Base-by-base conservation (phyloP, 495 filamentous ascomycete species). In the Talaromyces wortmannii region DNA sequence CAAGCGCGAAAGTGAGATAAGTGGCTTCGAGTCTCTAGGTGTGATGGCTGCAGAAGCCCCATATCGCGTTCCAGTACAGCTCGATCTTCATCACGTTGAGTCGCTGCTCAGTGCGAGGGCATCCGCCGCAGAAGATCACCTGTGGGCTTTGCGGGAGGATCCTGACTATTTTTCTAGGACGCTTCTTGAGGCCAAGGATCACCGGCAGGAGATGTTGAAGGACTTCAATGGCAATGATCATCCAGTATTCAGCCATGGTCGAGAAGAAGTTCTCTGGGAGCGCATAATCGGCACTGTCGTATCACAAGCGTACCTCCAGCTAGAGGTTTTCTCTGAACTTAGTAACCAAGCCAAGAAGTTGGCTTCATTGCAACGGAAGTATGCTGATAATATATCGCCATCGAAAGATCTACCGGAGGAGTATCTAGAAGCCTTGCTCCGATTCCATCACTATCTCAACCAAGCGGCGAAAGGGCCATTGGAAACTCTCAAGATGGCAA, bases 141-240 rank as follows among this genome's bases (percentile, higher is more conserved):
- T 84, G 6, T 78, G 73, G 74, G 55, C 68, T 1, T 59, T 83
- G 40, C 70, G 81, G n/a, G 79, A 82, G 51, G 78, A 84, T 59
- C 79, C 81, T 0, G 65, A 53, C 5, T 85, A 82, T 56, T 82
- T 84, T 46, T 59, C 59, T 5, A 61, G 65, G 6, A 31, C 54
- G 12, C 3, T 80, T 0, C 52, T 49, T 6, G 67, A 77, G 0
- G 52, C 47, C 8, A 60, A 56, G 29, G 78, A 81, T 13, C 78
- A 82, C 60, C 60, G 69, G 5, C 51, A 62, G 7, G 72, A 78
- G 36, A 42, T 62, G 15, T 3, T 79, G 2, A 59, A 48, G 5
- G 73, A 76, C 52, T 47, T 31, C 0, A 42, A 61, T 18, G 66
- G 68, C 3, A 57, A 66, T 0, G 7, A 31, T 0, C 68, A 75